These are phyloP conservation scores for Aspergillus bombycis DNA, from an alignment of 2,329 filamentous ascomycete species.

Conservation along the genomic window DNA sequence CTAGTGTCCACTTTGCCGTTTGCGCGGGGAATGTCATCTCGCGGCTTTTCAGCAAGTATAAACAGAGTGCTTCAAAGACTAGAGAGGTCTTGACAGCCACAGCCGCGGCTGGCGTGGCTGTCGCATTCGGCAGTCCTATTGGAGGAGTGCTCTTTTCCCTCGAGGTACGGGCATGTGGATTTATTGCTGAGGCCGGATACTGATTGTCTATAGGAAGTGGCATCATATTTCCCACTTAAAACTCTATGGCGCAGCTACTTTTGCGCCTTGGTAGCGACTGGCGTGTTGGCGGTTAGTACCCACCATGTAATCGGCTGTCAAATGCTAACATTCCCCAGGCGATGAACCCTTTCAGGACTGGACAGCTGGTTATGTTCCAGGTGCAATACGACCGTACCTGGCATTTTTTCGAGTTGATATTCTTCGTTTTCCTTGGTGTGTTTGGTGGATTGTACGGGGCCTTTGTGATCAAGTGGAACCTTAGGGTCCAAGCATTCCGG, in stretches of 20 bases:
- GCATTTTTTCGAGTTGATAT: constrained; percentile 96
- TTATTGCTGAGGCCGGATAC: constrained; percentile 2
- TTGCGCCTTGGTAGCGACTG: constrained; percentile 91
- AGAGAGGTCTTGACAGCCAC: constrained; percentile 93
- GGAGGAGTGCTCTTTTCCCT: constrained; percentile 95
- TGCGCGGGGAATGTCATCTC: constrained; percentile 97
- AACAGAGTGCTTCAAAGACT: constrained; percentile 87
- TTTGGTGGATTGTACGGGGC: constrained; percentile 96
- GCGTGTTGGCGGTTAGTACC: constrained; percentile 70
- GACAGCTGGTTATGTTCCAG: constrained; percentile 98
- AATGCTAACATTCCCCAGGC: constrained; percentile 50
- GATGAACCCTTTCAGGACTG: constrained; percentile 97
- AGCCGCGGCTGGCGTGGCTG: constrained; percentile 90
- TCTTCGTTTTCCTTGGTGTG: constrained; percentile 87
- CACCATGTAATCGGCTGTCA: background rate
- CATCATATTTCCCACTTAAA: constrained; percentile 92
- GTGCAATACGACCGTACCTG: constrained; percentile 93
- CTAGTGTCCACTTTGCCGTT: constrained; percentile 98
- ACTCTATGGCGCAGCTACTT: constrained; percentile 99
- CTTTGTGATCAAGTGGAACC: constrained; percentile 97
- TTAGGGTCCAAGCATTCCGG: constrained; percentile 85
- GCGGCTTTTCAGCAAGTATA: constrained; percentile 88
- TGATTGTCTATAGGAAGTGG: constrained; percentile 71
- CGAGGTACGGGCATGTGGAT: constrained; percentile 55
- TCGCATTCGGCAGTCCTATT: constrained; percentile 96